Conservation (phyloP, 2,329 filamentous ascomycete species). For the Lithohypha guttulata region DNA sequence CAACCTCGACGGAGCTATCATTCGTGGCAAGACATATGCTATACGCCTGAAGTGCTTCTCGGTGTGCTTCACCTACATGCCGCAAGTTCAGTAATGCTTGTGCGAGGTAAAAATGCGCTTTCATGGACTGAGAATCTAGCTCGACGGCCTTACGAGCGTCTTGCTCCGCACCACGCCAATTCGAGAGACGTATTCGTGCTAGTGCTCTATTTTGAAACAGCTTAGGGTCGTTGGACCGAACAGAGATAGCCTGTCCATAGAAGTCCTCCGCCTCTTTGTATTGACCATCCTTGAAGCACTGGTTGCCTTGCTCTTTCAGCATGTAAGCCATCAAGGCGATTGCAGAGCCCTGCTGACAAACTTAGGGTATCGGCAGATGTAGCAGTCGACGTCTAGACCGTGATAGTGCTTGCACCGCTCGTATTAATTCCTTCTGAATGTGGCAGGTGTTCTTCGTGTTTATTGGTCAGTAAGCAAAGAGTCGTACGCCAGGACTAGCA, state of each 20-base stretch:
- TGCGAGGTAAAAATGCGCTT: constrained; percentile 72
- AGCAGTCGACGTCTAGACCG: too few relatives aligned
- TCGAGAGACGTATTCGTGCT: constrained; percentile 61
- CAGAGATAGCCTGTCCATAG: constrained; percentile 42
- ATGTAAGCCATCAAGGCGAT: constrained; percentile 3
- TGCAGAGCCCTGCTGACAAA: too few relatives aligned
- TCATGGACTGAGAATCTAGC: constrained; percentile 54
- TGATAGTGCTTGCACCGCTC: too few relatives aligned
- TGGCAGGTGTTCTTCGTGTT: too few relatives aligned
- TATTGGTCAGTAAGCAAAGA: too few relatives aligned
- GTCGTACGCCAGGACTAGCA: too few relatives aligned
- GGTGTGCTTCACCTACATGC: constrained; percentile 61
- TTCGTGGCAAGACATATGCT: constrained; percentile 51
- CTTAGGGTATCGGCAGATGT: too few relatives aligned
- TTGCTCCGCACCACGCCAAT: constrained; percentile 63
- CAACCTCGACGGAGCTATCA: constrained; percentile 57
- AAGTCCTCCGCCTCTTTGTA: constrained; percentile 36
- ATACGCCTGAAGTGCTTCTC: constrained; percentile 62
- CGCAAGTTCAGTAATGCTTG: constrained; percentile 70
- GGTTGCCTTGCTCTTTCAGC: constrained; percentile 36
- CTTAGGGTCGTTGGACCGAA: constrained; percentile 63
- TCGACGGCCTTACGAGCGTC: constrained; percentile 69
- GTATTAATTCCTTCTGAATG: too few relatives aligned
- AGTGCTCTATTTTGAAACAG: constrained; percentile 88
- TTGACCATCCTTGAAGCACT: constrained; percentile 36